Base-by-base conservation (phyloP, 805 yeast species). In the Suhomyces pyralidae region DNA sequence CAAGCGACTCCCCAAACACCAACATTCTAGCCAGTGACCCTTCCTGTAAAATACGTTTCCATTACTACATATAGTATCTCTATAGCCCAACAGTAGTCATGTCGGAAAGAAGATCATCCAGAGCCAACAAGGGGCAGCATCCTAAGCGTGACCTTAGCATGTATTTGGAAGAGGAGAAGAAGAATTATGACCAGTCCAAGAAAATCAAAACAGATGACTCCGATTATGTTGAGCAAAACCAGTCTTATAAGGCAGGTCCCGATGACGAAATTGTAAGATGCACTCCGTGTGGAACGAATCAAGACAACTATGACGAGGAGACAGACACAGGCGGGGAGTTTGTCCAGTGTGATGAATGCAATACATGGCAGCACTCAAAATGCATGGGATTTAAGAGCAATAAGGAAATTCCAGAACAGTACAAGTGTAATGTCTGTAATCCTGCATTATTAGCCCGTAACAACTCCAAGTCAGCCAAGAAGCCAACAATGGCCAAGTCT, bases 361-460 rank as follows among this genome's bases (percentile, higher is more conserved):
- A 76, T 45, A 80, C 90, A 2, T 86, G 91, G 91, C 91, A 86
- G 62, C 92, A 86, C 61, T 79, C 81, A 30, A 69, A 63, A 51
- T 86, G 92, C 65, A 75, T 85, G 80, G 78, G 85, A 24, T 82
- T 77, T 45, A 56, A 51, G 49, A 63, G 70, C 7, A 66, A 70
- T 9, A 68, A 64, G 30, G 62, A 61, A 28, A 64, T 78, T 1
- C 86, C 88, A 3, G 69, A 77, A 9, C 56, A 61, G 10, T 85
- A 86, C 62, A 57, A 58, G 19, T 86, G 92, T 68, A 77, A 80
- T 59, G 67, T 76, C 22, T 86, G 91, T 65, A 76, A 71, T 56
- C 78, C 81, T 0, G 47, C 15, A 8, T 24, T 42, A 14, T 14
- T 42, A 8, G 30, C 30, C 20, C 40, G 36, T 8, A 38, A 38